These are phyloP conservation scores for Diplodia seriata DNA, from an alignment of 2,329 filamentous ascomycete species.

Conservation along the genomic window DNA sequence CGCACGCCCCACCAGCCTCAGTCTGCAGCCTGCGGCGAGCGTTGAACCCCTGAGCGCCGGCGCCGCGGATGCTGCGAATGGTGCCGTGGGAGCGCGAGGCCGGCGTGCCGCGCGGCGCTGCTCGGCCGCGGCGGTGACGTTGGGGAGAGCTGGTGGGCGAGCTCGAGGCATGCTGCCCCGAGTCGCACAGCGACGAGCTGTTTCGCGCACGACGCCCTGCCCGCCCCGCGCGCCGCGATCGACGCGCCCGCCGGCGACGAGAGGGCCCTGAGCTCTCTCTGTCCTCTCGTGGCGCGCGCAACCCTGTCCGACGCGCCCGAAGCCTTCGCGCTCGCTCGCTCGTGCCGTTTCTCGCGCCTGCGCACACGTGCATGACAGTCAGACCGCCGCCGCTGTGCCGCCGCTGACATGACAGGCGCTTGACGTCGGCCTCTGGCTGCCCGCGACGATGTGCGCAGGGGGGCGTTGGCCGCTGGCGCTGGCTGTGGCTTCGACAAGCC, in stretches of 20 bases:
- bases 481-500: slow-evolving; percentile 6
- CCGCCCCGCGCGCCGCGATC: slow-evolving; percentile 22
- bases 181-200: slow-evolving; percentile 19
- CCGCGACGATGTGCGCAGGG: slow-evolving; percentile 24
- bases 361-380: slow-evolving; percentile 29
- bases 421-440: slow-evolving; percentile 21
- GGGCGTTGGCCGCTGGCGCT: not conserved
- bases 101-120: slow-evolving; percentile 19
- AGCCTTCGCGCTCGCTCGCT: slow-evolving; percentile 28
- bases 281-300: slow-evolving; percentile 24
- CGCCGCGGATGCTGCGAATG: not conserved
- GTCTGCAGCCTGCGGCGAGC: not conserved
- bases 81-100: slow-evolving; percentile 5
- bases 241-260: slow-evolving; percentile 12
- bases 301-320: slow-evolving; percentile 20
- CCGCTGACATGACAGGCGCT: slow-evolving; percentile 27
- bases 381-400: slow-evolving; percentile 16
- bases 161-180: slow-evolving; percentile 21
- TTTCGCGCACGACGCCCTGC: slow-evolving; percentile 25
- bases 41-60: slow-evolving; percentile 18
- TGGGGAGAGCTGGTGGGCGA: slow-evolving; percentile 12
- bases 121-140: slow-evolving; percentile 20
- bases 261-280: not conserved
- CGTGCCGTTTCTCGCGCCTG: slow-evolving; percentile 7
- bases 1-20: not conserved